Evolutionary conservation across 495 filamentous ascomycete species (phyloP).

Genomic region (Annulohypoxylon moriforme): DNA sequence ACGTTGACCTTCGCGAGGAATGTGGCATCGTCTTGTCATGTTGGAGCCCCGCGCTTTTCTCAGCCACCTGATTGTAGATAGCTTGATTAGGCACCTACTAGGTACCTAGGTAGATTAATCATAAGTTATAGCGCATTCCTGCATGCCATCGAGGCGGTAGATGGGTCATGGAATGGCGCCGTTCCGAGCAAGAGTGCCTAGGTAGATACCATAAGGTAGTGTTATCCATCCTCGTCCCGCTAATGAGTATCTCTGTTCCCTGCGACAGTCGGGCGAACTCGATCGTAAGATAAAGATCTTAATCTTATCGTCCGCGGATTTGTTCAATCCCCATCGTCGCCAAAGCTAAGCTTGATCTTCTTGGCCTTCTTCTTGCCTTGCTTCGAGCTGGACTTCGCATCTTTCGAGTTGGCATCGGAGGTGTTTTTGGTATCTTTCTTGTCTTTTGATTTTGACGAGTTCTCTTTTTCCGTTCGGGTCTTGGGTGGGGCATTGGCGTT

Average conservation of each 20-base stretch:
- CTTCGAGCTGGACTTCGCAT: slow-evolving; percentile 26
- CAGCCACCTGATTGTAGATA: background rate
- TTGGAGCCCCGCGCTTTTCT: background rate
- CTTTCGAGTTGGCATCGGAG: slow-evolving; percentile 43
- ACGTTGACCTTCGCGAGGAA: background rate
- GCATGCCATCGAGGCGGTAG: too few relatives aligned
- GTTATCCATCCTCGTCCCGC: background rate
- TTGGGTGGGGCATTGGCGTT: background rate
- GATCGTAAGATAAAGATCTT: background rate
- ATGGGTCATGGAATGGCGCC: too few relatives aligned
- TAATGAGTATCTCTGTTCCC: background rate
- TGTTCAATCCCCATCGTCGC: slow-evolving; percentile 57
- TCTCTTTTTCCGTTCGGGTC: slow-evolving; percentile 14
- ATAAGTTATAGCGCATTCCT: too few relatives aligned
- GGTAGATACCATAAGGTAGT: background rate
- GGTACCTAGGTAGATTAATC: too few relatives aligned
- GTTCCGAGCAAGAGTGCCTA: too few relatives aligned
- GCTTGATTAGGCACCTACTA: too few relatives aligned
- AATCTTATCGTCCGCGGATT: background rate
- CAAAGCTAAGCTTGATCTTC: slow-evolving; percentile 70
- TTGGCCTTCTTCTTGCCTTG: slow-evolving; percentile 58
- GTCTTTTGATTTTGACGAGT: background rate
- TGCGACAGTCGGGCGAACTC: background rate
- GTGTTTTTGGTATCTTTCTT: slow-evolving; percentile 12
- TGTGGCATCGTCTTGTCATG: background rate